A percentile compares a stretch with the other conserved stretches of the same genome.
These are phyloP conservation scores for Alternaria infectoria DNA, from an alignment of 2,329 filamentous ascomycete species.

Conservation along the genomic window DNA sequence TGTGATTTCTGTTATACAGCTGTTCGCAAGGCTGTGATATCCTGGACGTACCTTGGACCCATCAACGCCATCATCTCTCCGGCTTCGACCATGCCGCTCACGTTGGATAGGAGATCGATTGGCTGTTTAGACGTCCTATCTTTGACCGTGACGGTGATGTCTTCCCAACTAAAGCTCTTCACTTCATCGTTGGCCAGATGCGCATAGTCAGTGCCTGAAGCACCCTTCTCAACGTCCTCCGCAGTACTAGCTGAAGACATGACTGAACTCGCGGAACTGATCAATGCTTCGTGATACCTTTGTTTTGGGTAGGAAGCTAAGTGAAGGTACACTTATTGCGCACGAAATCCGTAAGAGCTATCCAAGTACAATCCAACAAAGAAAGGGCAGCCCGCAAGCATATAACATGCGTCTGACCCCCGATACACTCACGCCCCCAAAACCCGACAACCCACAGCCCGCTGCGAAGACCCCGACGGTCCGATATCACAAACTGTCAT, in stretches of 20 bases:
- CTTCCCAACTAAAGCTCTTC: conserved; percentile 68
- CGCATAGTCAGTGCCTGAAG: conserved; percentile 50
- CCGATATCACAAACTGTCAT: neutral
- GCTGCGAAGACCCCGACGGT: neutral
- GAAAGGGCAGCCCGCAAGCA: neutral
- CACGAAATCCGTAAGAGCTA: neutral
- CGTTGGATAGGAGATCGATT: conserved; percentile 67
- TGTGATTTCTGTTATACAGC: conserved; percentile 50
- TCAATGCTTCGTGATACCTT: neutral
- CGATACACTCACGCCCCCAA: neutral
- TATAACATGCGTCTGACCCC: neutral
- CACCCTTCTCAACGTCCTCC: conserved; percentile 55
- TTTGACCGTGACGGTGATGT: conserved; percentile 73
- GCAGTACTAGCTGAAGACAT: conserved; percentile 23
- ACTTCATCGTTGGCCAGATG: conserved; percentile 70
- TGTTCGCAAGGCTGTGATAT: fast-evolving
- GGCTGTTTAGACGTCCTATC: conserved; percentile 70
- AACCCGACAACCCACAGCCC: neutral
- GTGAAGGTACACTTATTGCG: neutral
- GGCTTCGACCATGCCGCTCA: conserved; percentile 69
- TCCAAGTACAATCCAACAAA: neutral
- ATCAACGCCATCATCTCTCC: conserved; percentile 80
- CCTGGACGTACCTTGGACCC: conserved; percentile 55
- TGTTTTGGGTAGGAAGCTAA: neutral
- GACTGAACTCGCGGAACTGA: neutral